Conservation (phyloP, 2,329 filamentous ascomycete species). For the Periconia sp. region DNA sequence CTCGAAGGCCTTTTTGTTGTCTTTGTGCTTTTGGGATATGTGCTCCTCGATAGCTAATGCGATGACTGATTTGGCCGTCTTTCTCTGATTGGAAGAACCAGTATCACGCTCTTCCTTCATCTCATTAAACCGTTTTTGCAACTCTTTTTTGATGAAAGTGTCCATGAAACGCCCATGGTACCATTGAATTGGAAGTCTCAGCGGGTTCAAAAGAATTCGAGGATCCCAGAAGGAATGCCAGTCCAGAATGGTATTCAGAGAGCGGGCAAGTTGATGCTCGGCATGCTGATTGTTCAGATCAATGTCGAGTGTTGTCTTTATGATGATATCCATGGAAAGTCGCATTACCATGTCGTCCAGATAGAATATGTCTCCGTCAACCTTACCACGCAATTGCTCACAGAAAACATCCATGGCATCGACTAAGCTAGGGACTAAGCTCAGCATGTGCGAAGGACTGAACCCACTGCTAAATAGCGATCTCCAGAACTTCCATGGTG, state of each 20-base stretch:
- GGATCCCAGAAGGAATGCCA: conserved; percentile 6
- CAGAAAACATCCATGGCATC: conserved; percentile 14
- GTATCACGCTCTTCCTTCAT: background rate
- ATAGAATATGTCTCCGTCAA: conserved; percentile 6
- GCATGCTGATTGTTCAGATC: conserved; percentile 10
- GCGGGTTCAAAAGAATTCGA: conserved; percentile 9
- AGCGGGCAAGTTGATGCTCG: conserved; percentile 1
- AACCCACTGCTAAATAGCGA: conserved; percentile 19
- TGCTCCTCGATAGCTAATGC: background rate
- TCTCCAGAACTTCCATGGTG: conserved; percentile 31
- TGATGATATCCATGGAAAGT: conserved; percentile 15
- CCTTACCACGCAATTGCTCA: conserved; percentile 3
- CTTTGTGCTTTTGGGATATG: background rate
- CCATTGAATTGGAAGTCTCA: conserved; percentile 9
- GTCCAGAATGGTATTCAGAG: background rate
- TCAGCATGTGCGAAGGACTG: conserved; percentile 49
- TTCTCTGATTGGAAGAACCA: background rate
- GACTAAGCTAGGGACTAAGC: conserved; percentile 19
- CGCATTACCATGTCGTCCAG: conserved; percentile 9
- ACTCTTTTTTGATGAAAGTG: conserved; percentile 11
- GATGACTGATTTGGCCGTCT: conserved; percentile 7
- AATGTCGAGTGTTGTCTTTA: background rate
- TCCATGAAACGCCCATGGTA: conserved; percentile 15
- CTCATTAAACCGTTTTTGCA: conserved; percentile 15
- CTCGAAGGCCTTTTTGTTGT: background rate